These are phyloP conservation scores for Hyaloperonospora brassicae DNA, from an alignment of 352 stramenopile genomes.

Conservation along the genomic window DNA sequence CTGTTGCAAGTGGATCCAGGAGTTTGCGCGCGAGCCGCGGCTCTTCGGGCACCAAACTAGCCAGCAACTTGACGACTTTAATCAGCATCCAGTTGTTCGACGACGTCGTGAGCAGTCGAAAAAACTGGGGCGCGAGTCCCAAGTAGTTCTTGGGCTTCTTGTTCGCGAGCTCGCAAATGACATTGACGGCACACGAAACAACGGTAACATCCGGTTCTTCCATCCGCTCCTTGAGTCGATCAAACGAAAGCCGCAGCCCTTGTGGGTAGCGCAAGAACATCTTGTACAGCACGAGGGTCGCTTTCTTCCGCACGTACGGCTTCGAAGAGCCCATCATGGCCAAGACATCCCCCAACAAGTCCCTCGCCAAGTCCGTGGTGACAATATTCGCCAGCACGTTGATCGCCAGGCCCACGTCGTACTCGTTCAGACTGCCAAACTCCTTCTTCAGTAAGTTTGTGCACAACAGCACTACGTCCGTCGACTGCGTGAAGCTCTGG, in stretches of 20 bases:
- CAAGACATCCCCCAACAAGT: constrained; percentile 89
- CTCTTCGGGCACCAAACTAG: constrained; percentile 95
- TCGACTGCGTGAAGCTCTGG: constrained; percentile 95
- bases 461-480: constrained; percentile 96
- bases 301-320: constrained; percentile 98
- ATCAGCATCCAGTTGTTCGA: constrained; percentile 99
- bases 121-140: constrained; percentile 95
- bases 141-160: constrained; percentile 99
- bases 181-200: constrained; percentile 97
- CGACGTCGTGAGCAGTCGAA: constrained; percentile 94
- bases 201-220: constrained; percentile 94
- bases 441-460: constrained; percentile 99
- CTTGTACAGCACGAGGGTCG: constrained; percentile 97
- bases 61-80: constrained; percentile 99
- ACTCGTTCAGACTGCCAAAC: constrained; percentile 85
- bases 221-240: constrained; percentile 94
- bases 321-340: constrained; percentile 90
- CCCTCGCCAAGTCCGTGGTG: constrained; percentile 92
- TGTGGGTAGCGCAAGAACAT: constrained; percentile 98
- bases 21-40: constrained; percentile 96
- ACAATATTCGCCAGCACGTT: constrained; percentile 99
- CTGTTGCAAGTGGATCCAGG: constrained; percentile 94
- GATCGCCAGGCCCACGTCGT: constrained; percentile 95
- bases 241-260: constrained; percentile 95
- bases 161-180: constrained; percentile 98